phyloP scores from a whole-genome alignment of 2,329 filamentous ascomycete species.

The Myriosclerotinia duriaeana region DNA sequence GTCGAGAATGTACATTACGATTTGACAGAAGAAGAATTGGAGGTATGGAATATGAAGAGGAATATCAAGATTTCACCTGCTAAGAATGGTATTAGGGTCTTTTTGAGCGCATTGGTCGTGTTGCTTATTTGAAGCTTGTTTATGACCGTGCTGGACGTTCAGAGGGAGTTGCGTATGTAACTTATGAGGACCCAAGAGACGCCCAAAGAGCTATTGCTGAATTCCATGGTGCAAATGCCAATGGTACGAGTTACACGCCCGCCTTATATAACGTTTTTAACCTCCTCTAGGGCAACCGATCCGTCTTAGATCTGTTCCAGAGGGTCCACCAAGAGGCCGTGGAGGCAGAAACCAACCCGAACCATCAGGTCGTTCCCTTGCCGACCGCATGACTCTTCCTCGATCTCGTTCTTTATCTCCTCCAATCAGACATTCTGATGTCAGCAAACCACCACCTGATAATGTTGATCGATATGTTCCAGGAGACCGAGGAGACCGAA shows the following conservation, averaged over 20 bases:
- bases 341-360: constrained; percentile 56
- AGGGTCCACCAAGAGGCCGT: constrained; percentile 45
- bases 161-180: constrained; percentile 80
- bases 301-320: constrained; percentile 63
- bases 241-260: constrained; percentile 52
- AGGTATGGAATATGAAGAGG: constrained; percentile 52
- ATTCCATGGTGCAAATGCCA: constrained; percentile 87
- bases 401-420: constrained; percentile 62
- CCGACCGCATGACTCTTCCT: constrained; percentile 59
- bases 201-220: constrained; percentile 73
- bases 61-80: neutral
- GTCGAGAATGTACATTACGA: constrained; percentile 94
- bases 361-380: constrained; percentile 55
- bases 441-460: constrained; percentile 39
- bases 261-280: constrained; percentile 23
- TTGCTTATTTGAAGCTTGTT: constrained; percentile 66
- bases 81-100: constrained; percentile 60
- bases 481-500: constrained; percentile 34
- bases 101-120: constrained; percentile 73
- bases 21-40: constrained; percentile 77
- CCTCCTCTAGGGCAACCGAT: constrained; percentile 69
- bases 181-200: constrained; percentile 69
- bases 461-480: constrained; percentile 42
- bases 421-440: constrained; percentile 45
- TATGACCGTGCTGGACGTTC: constrained; percentile 90